Evolutionary conservation across 805 yeast genomes (phyloP), one percentile per base, ranked within the genome.

Genomic region (Kodamaea lidongshanica): DNA sequence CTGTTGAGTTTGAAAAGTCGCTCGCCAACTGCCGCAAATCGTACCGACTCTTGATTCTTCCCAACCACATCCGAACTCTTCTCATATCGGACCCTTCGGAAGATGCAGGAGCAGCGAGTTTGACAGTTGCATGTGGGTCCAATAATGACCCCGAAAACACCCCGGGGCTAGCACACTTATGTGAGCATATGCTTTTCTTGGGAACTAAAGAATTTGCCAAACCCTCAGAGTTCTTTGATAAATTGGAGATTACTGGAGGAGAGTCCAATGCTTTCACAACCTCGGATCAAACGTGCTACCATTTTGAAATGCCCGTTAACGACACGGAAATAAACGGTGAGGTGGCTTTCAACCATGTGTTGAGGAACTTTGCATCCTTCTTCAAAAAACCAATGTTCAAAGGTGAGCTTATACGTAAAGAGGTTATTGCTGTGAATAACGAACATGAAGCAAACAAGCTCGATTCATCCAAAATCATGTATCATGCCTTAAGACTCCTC

Each of bases 131-230:
- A 3, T 64, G 84, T 0, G 98, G 98, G 6, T 77, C 95, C 2
- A 78, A 77, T 45, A 66, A 77, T 27, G 96, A 89, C 41, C 89
- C 94, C 1, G 61, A 58, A 5, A 67, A 66, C 4, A 42, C 80
- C 1, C 76, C 76, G 0, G 98, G 98, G 0, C 48, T 89, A 20
- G 97, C 97, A 0, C 98, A 89, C 58, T 69, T 85, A 35, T 80
- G 94, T 44, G 96, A 86, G 47, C 95, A 86, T 51, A 64, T 81
- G 67, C 32, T 51, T 15, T 60, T 49, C 39, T 39, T 45, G 33
- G 82, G 79, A 3, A 72, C 82, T 0, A 73, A 68, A 42, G 54
- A 63, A 29, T 77, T 51, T 38, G 78, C 82, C 1, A 48, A 56
- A 12, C 64, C 72, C 1, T 66, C 62, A 21, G 43, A 45, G 15